Evolutionary conservation across 768 basidiomycete species (phyloP), one percentile per base, ranked within the genome.

Genomic region (Termitomyces sp.): DNA sequence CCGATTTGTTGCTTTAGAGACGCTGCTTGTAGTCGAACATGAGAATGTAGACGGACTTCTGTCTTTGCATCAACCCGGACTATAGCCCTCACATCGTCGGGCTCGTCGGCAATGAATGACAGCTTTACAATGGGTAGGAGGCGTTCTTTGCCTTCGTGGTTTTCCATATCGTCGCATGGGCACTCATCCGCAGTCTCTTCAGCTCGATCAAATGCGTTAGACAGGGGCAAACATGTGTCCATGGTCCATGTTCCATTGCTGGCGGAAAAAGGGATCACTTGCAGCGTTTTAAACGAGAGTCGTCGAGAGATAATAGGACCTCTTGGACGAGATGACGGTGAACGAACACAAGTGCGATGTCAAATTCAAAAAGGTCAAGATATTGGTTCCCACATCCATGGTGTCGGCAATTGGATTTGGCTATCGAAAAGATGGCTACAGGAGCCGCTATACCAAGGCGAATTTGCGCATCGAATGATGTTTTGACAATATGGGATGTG

Each of bases 111-210:
- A 40, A 74, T 66, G 41, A 71, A 68, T 16, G 62, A 55, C 5
- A 83, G 68, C 50, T 71, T 76, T 0, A 78, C 75, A n/a, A 41
- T 76, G 73, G 0, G 73, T 65, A 0, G 82, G 81, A 1, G 79
- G 65, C 1, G 69, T 76, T 11, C 71, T 66, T 57, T 81, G 81
- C 48, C 69, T 75, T 57, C 69, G 74, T 4, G 82, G 81, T 50
- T 74, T 71, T 2, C 86, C 86, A 14, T 71, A n/a, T 85, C 84
- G 58, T 85, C 80, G 54, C 85, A 87, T 8, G 85, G 85, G 65
- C 85, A 88, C 61, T 80, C 77, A 57, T 86, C 84, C 1, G 79
- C 79, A 5, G 85, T 86, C 62, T 87, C 86, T 61, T 88, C 85
- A 1, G 82, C 83, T 10, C 83, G 76, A 58, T 87, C 86, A 56